Percentiles rank a stretch among this genome's conserved stretches.
These are phyloP conservation scores for Spinellus fusiger DNA, from an alignment of 192 early-diverging fungal genomes.

Conservation along the genomic window DNA sequence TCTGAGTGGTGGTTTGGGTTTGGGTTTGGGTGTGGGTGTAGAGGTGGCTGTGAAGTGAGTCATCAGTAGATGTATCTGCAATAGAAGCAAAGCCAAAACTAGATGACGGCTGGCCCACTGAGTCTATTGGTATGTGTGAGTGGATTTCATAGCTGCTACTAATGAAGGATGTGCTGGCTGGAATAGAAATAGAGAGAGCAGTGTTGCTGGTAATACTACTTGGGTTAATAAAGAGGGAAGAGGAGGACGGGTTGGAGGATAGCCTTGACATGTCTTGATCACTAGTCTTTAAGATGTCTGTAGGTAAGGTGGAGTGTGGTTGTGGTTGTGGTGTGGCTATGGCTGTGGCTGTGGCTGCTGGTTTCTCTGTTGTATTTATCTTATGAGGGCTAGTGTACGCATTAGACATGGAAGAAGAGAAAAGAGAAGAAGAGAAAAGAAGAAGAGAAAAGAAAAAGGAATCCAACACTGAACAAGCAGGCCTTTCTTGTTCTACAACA, in stretches of 20 bases:
- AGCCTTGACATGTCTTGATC: not conserved
- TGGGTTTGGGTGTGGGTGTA: not conserved
- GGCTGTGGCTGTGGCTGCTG: not conserved
- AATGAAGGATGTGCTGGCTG: not conserved
- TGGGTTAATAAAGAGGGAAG: not conserved
- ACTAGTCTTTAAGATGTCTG: not conserved
- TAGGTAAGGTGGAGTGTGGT: no score
- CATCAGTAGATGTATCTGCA: not conserved
- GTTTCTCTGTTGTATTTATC: not conserved
- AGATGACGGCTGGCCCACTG: not conserved
- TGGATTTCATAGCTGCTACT: not conserved
- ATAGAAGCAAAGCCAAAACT: not conserved
- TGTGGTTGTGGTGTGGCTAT: no score
- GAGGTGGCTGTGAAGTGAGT: not conserved
- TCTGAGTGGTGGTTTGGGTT: no score
- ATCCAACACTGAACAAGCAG: no score
- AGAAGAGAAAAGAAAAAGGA: no score
- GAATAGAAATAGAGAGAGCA: not conserved
- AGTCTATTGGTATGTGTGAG: not conserved
- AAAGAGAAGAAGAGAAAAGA: no score
- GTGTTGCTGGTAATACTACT: not conserved
- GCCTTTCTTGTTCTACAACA: no score
- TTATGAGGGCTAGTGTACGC: not conserved
- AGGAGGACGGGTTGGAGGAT: not conserved
- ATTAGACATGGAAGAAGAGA: no score